phyloP scores from a whole-genome alignment of 768 basidiomycete genomes.

The Daedaleopsis nitida region DNA sequence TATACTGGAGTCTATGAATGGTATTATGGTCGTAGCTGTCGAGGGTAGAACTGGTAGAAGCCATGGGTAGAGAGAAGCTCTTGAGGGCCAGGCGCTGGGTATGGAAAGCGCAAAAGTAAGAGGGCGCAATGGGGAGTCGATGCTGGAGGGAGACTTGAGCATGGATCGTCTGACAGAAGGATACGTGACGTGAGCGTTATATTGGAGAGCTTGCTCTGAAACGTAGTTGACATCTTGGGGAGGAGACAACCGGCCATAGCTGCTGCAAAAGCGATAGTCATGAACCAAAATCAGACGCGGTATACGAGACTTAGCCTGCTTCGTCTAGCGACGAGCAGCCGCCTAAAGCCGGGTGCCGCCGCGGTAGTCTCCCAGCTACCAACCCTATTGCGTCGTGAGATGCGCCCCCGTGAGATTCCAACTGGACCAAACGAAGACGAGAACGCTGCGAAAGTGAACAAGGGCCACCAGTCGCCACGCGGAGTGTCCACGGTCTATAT shows the following conservation, averaged over 20 bases:
- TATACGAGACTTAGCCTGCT: slow-evolving; percentile 23
- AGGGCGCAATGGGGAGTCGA: slow-evolving; percentile 1
- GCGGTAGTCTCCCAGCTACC: no score
- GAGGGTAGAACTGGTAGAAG: slow-evolving; percentile 12
- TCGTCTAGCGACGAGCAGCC: neutral
- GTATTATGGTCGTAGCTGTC: slow-evolving; percentile 17
- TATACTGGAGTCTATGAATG: slow-evolving; percentile 17
- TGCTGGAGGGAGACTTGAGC: slow-evolving; percentile 6
- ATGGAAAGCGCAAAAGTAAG: slow-evolving; percentile 5
- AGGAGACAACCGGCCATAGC: slow-evolving; percentile 23
- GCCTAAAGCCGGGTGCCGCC: slow-evolving; percentile 3
- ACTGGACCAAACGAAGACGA: no score
- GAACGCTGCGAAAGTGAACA: no score
- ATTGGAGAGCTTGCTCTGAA: slow-evolving; percentile 20
- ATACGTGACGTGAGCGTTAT: slow-evolving; percentile 14
- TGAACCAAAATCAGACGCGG: slow-evolving; percentile 21
- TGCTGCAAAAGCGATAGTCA: slow-evolving; percentile 2
- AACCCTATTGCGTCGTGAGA: no score
- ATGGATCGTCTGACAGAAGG: slow-evolving; percentile 1
- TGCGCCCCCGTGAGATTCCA: no score
- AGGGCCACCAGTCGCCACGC: no score
- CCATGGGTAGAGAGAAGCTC: slow-evolving; percentile 7
- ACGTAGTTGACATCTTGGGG: slow-evolving; percentile 26
- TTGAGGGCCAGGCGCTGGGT: slow-evolving; percentile 11
- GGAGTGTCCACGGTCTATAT: no score